These are phyloP conservation scores for Teratosphaeria gauchensis DNA, from an alignment of 2,329 filamentous ascomycete genomes.

Conservation along the genomic window DNA sequence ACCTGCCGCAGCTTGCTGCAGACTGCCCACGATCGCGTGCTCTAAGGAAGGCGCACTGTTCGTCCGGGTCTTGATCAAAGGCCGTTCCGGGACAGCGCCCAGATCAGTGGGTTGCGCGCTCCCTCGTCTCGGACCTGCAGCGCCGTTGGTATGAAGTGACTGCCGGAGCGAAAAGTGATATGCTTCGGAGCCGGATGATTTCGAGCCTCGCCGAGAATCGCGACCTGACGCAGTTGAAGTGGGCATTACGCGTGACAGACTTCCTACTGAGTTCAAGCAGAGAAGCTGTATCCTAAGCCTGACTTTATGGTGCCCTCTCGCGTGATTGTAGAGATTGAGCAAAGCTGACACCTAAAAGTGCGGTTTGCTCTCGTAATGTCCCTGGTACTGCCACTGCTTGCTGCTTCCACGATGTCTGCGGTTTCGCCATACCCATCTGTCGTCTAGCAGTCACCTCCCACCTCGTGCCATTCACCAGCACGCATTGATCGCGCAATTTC, in stretches of 20 bases:
- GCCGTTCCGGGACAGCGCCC: constrained; percentile 10
- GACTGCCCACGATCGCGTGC: background rate
- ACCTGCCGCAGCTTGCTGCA: background rate
- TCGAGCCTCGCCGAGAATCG: constrained; percentile 12
- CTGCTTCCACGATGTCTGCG: constrained; percentile 1
- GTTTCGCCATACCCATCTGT: constrained; percentile 6
- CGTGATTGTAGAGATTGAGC: background rate
- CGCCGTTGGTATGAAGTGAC: constrained; percentile 5
- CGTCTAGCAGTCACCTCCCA: background rate
- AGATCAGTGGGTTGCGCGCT: constrained; percentile 4
- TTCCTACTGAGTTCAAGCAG: background rate
- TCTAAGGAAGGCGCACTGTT: constrained; percentile 17
- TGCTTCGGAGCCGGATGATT: constrained; percentile 2
- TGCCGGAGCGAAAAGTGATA: constrained; percentile 8
- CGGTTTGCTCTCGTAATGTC: background rate
- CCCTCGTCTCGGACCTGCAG: background rate
- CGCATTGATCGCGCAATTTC: background rate
- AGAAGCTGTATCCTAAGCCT: background rate
- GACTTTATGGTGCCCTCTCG: background rate
- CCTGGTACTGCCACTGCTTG: background rate
- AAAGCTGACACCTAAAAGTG: background rate
- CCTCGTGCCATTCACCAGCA: background rate
- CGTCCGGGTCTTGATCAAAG: constrained; percentile 14
- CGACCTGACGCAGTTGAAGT: constrained; percentile 6
- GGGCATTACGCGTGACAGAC: constrained; percentile 7